These are phyloP conservation scores for Glarea lozoyensis DNA, from an alignment of 495 filamentous ascomycete genomes.

Conservation along the genomic window DNA sequence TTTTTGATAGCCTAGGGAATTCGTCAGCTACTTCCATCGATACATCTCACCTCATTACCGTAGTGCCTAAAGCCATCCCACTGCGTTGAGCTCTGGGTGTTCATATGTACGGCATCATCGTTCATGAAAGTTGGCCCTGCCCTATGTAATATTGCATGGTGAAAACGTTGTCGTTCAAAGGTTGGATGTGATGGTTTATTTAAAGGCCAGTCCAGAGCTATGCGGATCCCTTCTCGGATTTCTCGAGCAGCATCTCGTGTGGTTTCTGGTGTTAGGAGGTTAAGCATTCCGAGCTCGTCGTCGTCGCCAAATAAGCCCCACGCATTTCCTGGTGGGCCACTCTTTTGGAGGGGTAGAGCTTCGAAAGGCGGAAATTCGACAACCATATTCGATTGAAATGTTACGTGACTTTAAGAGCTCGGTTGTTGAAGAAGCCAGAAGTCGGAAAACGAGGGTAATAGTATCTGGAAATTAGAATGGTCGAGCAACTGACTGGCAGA, in stretches of 20 bases:
- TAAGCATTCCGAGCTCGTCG: slow-evolving; percentile 41
- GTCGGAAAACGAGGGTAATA: no score
- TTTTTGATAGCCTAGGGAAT: slow-evolving; percentile 18
- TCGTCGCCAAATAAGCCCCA: slow-evolving; percentile 40
- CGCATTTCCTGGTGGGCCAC: slow-evolving; percentile 37
- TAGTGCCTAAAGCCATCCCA: slow-evolving; percentile 51
- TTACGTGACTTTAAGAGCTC: no score
- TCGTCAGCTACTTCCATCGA: background rate
- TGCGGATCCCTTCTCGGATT: slow-evolving; percentile 37
- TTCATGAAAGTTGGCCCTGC: slow-evolving; percentile 33
- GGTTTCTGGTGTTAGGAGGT: slow-evolving; percentile 37
- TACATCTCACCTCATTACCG: slow-evolving; percentile 31
- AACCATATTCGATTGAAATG: no score
- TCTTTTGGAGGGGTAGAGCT: slow-evolving; percentile 34
- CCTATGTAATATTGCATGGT: slow-evolving; percentile 28
- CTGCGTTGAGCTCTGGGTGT: slow-evolving; percentile 45
- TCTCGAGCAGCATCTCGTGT: slow-evolving; percentile 30
- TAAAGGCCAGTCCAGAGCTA: slow-evolving; percentile 22
- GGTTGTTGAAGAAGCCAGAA: no score
- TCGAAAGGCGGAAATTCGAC: slow-evolving; percentile 32
- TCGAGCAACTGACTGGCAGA: no score
- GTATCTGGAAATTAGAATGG: no score
- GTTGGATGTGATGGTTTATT: slow-evolving; percentile 21
- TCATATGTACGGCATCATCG: slow-evolving; percentile 39
- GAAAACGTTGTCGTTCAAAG: slow-evolving; percentile 25